Conservation (phyloP, 108 stramenopile species). For the Skeletonema tropicum region DNA sequence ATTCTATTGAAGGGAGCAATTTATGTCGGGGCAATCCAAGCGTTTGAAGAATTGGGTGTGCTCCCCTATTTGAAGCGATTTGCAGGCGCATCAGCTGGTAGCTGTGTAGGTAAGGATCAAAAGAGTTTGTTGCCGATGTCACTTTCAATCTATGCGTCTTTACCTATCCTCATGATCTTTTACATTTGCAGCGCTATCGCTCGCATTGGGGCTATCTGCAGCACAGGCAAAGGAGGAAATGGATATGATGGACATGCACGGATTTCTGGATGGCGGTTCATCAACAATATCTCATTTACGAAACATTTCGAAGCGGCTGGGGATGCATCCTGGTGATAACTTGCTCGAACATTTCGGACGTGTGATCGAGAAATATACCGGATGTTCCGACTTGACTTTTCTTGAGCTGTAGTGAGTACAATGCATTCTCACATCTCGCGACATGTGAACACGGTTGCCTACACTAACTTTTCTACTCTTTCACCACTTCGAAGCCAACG, state of each 20-base stretch:
- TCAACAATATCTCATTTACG: background rate
- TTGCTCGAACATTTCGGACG: background rate
- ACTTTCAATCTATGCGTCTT: too few relatives aligned
- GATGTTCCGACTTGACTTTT: background rate
- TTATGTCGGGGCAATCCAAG: background rate
- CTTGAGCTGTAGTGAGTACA: conserved; percentile 5
- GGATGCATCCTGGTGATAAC: background rate
- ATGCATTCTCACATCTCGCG: background rate
- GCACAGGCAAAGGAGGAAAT: background rate
- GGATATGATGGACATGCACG: background rate
- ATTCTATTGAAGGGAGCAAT: background rate
- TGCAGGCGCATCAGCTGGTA: conserved; percentile 3
- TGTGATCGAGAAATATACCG: background rate
- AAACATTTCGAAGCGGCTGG: background rate
- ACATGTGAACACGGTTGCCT: too few relatives aligned
- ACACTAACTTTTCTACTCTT: background rate
- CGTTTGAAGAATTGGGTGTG: background rate
- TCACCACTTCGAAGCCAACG: background rate
- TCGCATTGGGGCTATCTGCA: background rate
- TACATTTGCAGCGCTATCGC: background rate
- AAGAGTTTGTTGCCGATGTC: too few relatives aligned
- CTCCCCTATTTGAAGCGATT: conserved; percentile 4
- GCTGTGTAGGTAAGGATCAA: background rate
- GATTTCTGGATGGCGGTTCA: conserved; percentile 1
- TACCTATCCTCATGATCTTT: too few relatives aligned